Evolutionary conservation across 352 stramenopile species (phyloP), one percentile per base, ranked within the genome.

Genomic region (Pilasporangium apinafurcum): DNA sequence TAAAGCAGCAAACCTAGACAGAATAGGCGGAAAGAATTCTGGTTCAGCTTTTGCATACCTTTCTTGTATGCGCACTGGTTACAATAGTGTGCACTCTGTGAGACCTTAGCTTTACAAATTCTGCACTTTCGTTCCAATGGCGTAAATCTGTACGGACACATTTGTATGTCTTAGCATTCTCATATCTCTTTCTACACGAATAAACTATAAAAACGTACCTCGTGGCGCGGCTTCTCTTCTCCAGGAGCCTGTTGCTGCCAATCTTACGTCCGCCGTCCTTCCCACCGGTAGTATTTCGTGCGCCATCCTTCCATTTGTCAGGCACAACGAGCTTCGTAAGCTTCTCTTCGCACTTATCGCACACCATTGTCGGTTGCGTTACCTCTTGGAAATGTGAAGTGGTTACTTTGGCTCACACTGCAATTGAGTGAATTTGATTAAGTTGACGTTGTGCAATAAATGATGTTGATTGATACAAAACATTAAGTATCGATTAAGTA

Each of bases 41-140:
- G 29, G n/a, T n/a, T n/a, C n/a, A 34, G 29, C 13, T n/a, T 34
- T n/a, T 12, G 14, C 32, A 21, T 35, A 83, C 76, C 76, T 71
- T 89, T 85, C 60, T 86, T 83, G 61, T 86, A 85, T 9, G 73
- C 70, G 55, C 76, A 88, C 41, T 83, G 62, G 48, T 80, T 81
- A 53, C 76, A 89, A 37, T 89, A 89, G 49, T 89, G 56, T 8
- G 56, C 62, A 10, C 74, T 65, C 24, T 83, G 65, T 0, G 65
- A 53, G 8, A 75, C 69, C 17, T 63, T 68, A 25, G 54, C 58
- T 45, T 85, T 86, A 66, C 76, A 89, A 42, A 89, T 72, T 26
- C 71, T 60, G 52, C 76, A 89, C 26, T 57, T 59, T 16, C 68
- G 51, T n/a, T 58, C 63, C 37, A 86, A 31, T 4, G 73, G 73